Evolutionary conservation across 2,329 filamentous ascomycete species (phyloP), one percentile per base, ranked within the genome.

Genomic region (Dactylellina cionopaga): DNA sequence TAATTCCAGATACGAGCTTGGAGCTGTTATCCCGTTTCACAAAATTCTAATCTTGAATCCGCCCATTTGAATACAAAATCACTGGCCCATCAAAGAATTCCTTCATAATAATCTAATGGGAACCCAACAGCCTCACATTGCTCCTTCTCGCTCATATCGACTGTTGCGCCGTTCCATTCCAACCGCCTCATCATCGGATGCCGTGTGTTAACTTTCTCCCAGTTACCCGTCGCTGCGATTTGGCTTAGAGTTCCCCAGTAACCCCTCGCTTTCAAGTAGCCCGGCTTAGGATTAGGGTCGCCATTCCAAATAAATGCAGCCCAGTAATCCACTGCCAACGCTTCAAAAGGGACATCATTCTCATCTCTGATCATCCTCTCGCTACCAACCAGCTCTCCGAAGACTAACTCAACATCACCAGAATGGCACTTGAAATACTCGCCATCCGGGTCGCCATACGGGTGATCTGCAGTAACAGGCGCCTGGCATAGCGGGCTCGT

Each of bases 341-440:
- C 77, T 71, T 78, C 77, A 37, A 80, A 82, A 13, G 76, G 74
- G 10, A 79, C 74, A 56, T 82, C 81, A 11, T 75, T 73, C 10
- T 79, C 81, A 64, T 82, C 81, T 3, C 81, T 77, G 52, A 80
- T 80, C 0, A 77, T 77, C 54, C 76, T 76, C 0, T 79, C 79
- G 2, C 62, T 76, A 29, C 79, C 77, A 1, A 70, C 58, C 13
- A 77, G 75, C 11, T 78, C 81, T 17, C 79, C 81, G 71, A 82
- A n/a, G n/a, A 80, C 79, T 13, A 80, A 75, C 60, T 79, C 77
- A 56, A 81, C 79, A 59, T 82, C 81, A 6, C 80, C 80, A 1
- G 78, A 80, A 55, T 82, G 81, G 75, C 81, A 83, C 73, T 81
- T 81, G 75, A 79, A 80, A 76, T 82, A 82, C 62, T 82, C 81